Conservation (phyloP, 1,284 basidiomycete genomes). For the Leccinum pachyderme region DNA sequence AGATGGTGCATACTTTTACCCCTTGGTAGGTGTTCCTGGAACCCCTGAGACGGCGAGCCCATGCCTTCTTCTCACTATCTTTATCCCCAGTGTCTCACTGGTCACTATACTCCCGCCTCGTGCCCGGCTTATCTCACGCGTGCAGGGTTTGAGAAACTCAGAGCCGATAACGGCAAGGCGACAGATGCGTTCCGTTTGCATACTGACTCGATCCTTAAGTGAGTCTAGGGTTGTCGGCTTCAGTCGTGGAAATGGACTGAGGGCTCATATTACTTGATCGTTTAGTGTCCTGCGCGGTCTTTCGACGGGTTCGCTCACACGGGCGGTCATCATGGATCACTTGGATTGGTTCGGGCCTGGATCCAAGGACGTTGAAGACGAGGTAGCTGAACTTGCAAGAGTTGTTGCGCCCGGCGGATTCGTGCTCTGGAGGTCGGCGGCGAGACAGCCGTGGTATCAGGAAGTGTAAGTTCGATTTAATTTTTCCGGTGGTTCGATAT, state of each 20-base stretch:
- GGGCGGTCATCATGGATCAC: slow-evolving; percentile 79
- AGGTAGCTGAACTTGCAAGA: slow-evolving; percentile 60
- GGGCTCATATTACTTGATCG: background rate
- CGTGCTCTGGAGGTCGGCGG: slow-evolving; percentile 73
- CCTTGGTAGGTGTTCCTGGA: slow-evolving; percentile 42
- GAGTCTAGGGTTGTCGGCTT: slow-evolving; percentile 23
- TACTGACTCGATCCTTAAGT: slow-evolving; percentile 79
- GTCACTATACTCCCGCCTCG: slow-evolving; percentile 64
- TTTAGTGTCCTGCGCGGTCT: slow-evolving; percentile 58
- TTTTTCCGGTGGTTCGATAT: background rate
- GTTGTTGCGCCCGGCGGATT: slow-evolving; percentile 63
- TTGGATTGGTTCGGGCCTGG: slow-evolving; percentile 74
- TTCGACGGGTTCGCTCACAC: slow-evolving; percentile 53
- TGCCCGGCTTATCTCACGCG: slow-evolving; percentile 76
- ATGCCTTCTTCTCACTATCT: slow-evolving; percentile 1
- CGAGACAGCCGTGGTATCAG: slow-evolving; percentile 74
- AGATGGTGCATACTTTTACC: slow-evolving; percentile 69
- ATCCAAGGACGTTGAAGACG: slow-evolving; percentile 57
- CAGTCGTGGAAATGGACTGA: background rate
- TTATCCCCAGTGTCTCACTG: slow-evolving; percentile 49
- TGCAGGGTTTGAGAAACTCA: slow-evolving; percentile 60
- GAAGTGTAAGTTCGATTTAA: slow-evolving; percentile 42
- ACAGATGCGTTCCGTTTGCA: slow-evolving; percentile 73
- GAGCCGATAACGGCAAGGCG: slow-evolving; percentile 46
- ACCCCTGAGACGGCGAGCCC: slow-evolving; percentile 25